Evolutionary conservation across 805 yeast species (phyloP).

Genomic region (Pichia nakasei): DNA sequence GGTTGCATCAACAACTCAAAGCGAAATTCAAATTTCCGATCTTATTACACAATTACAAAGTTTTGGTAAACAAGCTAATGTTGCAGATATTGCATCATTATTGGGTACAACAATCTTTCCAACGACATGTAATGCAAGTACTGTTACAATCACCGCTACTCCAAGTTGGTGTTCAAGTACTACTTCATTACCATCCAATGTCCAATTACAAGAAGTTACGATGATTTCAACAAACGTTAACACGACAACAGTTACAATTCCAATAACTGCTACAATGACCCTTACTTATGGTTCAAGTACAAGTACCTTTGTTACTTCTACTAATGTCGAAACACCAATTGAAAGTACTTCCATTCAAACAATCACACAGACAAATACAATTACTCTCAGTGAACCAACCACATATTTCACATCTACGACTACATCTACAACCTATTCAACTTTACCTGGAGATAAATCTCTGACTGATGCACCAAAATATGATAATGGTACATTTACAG

Average conservation of each 20-base stretch:
- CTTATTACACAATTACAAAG: background rate
- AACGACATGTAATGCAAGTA: slow-evolving; percentile 11
- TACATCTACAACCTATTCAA: background rate
- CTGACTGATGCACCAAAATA: background rate
- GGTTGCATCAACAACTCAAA: slow-evolving; percentile 3
- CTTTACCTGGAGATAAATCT: background rate
- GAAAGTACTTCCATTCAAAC: slow-evolving; percentile 9
- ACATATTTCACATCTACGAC: background rate
- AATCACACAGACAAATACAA: slow-evolving; percentile 2
- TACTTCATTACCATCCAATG: slow-evolving; percentile 1
- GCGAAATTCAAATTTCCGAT: slow-evolving; percentile 4
- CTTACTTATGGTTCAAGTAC: slow-evolving; percentile 24
- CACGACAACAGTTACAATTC: slow-evolving; percentile 20
- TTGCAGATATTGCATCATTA: slow-evolving; percentile 5
- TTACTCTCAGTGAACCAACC: background rate
- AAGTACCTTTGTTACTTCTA: slow-evolving; percentile 23
- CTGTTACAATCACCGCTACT: slow-evolving; percentile 23
- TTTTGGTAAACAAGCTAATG: slow-evolving; percentile 5
- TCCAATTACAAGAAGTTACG: slow-evolving; percentile 7
- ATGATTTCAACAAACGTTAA: slow-evolving; percentile 10
- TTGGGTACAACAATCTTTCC: background rate
- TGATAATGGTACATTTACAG: too few relatives aligned
- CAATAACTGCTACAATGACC: slow-evolving; percentile 26
- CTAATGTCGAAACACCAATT: slow-evolving; percentile 21
- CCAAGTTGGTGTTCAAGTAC: slow-evolving; percentile 6